These are phyloP conservation scores for Fraxinus quadrangulata DNA, from an alignment of 257 asterid genomes.

Conservation along the genomic window DNA sequence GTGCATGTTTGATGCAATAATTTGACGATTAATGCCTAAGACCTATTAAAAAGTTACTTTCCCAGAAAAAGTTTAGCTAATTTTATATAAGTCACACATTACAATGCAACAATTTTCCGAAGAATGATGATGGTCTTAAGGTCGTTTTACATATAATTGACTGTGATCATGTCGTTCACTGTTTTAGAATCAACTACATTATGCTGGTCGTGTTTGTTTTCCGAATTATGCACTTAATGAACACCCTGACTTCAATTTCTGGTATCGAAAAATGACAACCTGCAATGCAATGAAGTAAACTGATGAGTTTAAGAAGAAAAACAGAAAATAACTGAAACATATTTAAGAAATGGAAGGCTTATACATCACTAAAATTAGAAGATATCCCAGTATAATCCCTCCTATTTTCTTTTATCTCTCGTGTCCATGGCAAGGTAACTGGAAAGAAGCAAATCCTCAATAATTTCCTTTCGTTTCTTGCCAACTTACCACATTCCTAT, in stretches of 20 bases:
- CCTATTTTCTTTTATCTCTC: not conserved
- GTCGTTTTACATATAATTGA: not conserved
- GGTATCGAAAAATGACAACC: not conserved
- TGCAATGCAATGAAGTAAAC: not conserved
- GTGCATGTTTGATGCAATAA: not conserved
- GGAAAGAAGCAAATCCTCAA: not conserved
- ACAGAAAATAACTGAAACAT: not conserved
- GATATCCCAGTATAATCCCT: not conserved
- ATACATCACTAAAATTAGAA: not conserved
- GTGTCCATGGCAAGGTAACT: not conserved
- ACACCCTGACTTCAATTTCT: not conserved
- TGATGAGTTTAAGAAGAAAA: not conserved
- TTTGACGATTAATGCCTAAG: not conserved
- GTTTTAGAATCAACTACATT: not conserved
- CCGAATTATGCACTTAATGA: not conserved
- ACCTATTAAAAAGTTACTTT: not conserved
- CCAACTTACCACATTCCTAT: not conserved
- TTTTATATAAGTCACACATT: not conserved
- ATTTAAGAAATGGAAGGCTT: not conserved
- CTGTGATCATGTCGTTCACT: not conserved
- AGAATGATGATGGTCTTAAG: not conserved
- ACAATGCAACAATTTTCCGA: not conserved
- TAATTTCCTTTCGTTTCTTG: not conserved
- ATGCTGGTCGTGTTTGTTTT: not conserved
- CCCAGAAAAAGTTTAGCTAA: not conserved